phyloP scores from a whole-genome alignment of 2,329 filamentous ascomycete species.

The Fusarium fracticaudum region DNA sequence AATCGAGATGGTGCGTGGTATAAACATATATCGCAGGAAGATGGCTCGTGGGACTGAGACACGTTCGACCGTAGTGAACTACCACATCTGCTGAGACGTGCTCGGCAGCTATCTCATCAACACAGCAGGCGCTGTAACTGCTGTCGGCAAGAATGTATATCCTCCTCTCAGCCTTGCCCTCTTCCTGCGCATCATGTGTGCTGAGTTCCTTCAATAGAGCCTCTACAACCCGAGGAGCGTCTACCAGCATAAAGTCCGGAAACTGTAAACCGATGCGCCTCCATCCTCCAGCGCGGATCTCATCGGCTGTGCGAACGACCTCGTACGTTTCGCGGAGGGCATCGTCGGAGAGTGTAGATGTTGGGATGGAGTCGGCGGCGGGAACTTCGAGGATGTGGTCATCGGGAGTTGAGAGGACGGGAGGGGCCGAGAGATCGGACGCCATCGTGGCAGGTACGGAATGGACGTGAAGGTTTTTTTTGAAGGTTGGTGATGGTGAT shows the following conservation, averaged over 20 bases:
- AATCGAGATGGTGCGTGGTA: slow-evolving; percentile 75
- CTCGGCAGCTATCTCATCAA: slow-evolving; percentile 95
- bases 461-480: neutral
- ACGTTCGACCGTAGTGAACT: slow-evolving; percentile 93
- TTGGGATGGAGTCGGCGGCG: slow-evolving; percentile 48
- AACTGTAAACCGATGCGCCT: slow-evolving; percentile 90
- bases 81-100: slow-evolving; percentile 91
- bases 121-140: slow-evolving; percentile 95
- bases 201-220: slow-evolving; percentile 50
- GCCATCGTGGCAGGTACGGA: slow-evolving; percentile 50
- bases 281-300: slow-evolving; percentile 79
- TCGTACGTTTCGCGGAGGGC: slow-evolving; percentile 85
- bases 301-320: slow-evolving; percentile 78
- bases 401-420: slow-evolving; percentile 72
- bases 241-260: slow-evolving; percentile 88
- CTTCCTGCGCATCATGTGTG: slow-evolving; percentile 9
- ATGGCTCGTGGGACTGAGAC: slow-evolving; percentile 87
- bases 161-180: slow-evolving; percentile 39
- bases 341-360: slow-evolving; percentile 63
- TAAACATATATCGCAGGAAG: slow-evolving; percentile 92
- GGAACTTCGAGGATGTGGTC: slow-evolving; percentile 66
- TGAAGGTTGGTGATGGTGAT: slow-evolving; percentile 16
- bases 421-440: slow-evolving; percentile 60
- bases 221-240: slow-evolving; percentile 83
- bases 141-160: slow-evolving; percentile 94